These are phyloP conservation scores for Juglanconis juglandina DNA, from an alignment of 2,329 filamentous ascomycete species.

Conservation along the genomic window DNA sequence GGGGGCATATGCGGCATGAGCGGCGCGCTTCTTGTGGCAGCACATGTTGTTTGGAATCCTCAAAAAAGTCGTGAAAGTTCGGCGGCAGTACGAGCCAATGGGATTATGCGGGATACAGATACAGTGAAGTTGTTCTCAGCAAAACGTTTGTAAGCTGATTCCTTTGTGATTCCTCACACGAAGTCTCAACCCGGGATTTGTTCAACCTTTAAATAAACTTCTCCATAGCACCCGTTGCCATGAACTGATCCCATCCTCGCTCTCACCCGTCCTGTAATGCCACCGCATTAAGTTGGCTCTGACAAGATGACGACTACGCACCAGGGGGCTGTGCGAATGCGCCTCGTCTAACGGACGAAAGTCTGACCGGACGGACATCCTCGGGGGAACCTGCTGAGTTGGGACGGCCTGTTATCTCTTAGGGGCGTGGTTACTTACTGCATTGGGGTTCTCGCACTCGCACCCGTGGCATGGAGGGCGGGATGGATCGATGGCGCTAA, in stretches of 20 bases:
- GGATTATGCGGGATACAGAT: too few species aligned
- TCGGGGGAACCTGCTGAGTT: not conserved
- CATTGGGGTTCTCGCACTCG: not conserved
- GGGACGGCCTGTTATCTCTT: not conserved
- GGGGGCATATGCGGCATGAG: not conserved
- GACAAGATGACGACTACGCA: too few species aligned
- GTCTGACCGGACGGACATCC: not conserved
- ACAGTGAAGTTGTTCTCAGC: too few species aligned
- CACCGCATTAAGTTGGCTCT: too few species aligned
- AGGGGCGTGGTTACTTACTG: not conserved
- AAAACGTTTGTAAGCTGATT: too few species aligned
- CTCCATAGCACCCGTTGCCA: not conserved
- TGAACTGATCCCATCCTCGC: not conserved
- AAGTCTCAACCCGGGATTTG: not conserved
- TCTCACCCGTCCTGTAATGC: too few species aligned
- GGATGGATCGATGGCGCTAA: not conserved
- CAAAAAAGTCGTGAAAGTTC: too few species aligned
- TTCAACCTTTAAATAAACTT: not conserved
- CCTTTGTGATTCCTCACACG: too few species aligned
- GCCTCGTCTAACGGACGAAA: slow-evolving; percentile 1
- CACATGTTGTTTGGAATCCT: not conserved
- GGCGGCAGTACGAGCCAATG: too few species aligned
- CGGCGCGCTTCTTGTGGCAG: slow-evolving; percentile 4
- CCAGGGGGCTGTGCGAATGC: not conserved
- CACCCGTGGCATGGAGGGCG: not conserved